These are phyloP conservation scores for Grosmannia penicillata DNA, from an alignment of 2,329 filamentous ascomycete species.

Conservation along the genomic window DNA sequence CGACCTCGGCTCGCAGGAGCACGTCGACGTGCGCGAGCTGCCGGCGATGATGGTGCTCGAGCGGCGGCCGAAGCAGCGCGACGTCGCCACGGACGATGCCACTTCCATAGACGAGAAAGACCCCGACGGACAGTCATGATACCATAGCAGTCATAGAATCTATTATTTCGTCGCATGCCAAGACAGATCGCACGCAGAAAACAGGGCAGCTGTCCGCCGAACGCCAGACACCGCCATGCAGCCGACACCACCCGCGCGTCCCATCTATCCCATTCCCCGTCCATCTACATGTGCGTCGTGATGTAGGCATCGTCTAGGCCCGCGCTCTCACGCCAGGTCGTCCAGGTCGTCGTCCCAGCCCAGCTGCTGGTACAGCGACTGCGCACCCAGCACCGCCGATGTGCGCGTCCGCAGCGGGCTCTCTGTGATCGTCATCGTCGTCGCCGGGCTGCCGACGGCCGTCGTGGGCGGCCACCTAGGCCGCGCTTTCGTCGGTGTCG, in stretches of 20 bases:
- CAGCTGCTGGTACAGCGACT: slow-evolving; percentile 37
- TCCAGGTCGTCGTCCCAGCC: slow-evolving; percentile 43
- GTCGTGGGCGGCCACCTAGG: slow-evolving; percentile 8
- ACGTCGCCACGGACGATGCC: too few relatives aligned
- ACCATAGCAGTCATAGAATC: too few relatives aligned
- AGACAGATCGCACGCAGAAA: too few relatives aligned
- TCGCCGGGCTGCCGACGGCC: background rate
- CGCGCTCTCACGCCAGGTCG: slow-evolving; percentile 11
- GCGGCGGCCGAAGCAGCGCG: too few relatives aligned
- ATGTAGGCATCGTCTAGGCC: background rate
- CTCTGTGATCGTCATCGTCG: background rate
- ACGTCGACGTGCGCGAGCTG: slow-evolving; percentile 61
- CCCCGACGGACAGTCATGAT: too few relatives aligned
- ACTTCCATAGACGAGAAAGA: too few relatives aligned
- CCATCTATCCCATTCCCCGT: background rate
- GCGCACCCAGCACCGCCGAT: slow-evolving; percentile 1
- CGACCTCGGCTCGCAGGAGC: slow-evolving; percentile 59
- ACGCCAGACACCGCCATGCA: too few relatives aligned
- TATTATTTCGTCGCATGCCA: too few relatives aligned
- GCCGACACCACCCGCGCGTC: too few relatives aligned
- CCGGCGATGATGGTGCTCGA: slow-evolving; percentile 47
- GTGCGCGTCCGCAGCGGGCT: background rate
- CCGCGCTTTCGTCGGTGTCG: slow-evolving; percentile 14
- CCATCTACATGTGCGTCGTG: background rate
- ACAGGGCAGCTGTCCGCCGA: too few relatives aligned